Conservation (phyloP, 2,329 filamentous ascomycete genomes). For the Catunica adiposa region DNA sequence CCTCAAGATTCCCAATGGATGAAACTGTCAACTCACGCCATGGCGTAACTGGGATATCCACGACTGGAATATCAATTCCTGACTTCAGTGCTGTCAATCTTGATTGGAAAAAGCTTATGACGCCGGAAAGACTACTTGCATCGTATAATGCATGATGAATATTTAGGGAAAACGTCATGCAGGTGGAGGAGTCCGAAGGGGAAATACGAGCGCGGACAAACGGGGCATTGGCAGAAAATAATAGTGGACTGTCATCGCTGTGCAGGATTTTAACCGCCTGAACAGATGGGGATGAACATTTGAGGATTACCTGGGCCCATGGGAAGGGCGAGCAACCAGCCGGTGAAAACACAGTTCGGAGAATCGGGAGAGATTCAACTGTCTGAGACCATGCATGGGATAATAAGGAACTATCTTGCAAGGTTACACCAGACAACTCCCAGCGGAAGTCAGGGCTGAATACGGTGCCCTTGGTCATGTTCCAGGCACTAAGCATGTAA, state of each 20-base stretch:
- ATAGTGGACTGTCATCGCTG: not conserved
- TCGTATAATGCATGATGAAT: slow-evolving; percentile 87
- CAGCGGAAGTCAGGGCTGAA: slow-evolving; percentile 65
- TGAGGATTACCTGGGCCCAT: slow-evolving; percentile 47
- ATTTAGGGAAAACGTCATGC: slow-evolving; percentile 29
- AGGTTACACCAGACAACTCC: slow-evolving; percentile 26
- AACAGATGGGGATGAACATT: slow-evolving; percentile 16
- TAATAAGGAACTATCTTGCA: slow-evolving; percentile 34
- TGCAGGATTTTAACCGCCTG: not conserved
- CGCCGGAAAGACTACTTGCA: slow-evolving; percentile 53
- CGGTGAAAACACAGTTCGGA: slow-evolving; percentile 52
- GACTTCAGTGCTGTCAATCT: slow-evolving; percentile 15
- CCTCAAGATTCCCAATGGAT: slow-evolving; percentile 6
- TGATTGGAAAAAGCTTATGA: slow-evolving; percentile 33
- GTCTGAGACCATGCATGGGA: slow-evolving; percentile 45
- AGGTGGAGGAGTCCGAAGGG: not conserved
- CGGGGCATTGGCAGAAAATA: not conserved
- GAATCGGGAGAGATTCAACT: slow-evolving; percentile 38
- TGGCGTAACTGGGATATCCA: slow-evolving; percentile 13
- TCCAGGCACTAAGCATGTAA: slow-evolving; percentile 71
- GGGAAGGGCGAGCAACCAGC: slow-evolving; percentile 30
- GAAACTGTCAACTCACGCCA: slow-evolving; percentile 20
- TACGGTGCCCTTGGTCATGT: slow-evolving; percentile 44
- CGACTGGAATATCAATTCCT: slow-evolving; percentile 14
- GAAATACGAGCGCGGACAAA: slow-evolving; percentile 10